Percentiles rank a stretch among this genome's conserved stretches.
phyloP scores from a whole-genome alignment of 805 yeast genomes.

The Myxozyma neotropica region DNA sequence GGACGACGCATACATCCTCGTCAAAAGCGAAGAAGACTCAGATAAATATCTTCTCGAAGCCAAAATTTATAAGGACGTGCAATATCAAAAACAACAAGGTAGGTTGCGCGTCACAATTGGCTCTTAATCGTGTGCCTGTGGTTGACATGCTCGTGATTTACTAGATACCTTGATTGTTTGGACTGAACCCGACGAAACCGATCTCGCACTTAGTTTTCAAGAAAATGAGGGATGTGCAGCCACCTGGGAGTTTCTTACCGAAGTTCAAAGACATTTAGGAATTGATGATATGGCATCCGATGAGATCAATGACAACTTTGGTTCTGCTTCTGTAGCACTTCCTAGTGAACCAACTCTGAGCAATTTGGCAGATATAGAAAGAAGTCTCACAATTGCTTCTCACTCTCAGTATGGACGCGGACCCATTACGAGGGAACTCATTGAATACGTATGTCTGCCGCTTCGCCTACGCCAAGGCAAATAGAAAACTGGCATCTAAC shows the following conservation, averaged over 20 bases:
- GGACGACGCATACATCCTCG: slow-evolving; percentile 59
- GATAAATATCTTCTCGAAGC: slow-evolving; percentile 64
- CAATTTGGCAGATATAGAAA: slow-evolving; percentile 58
- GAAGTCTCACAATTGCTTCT: slow-evolving; percentile 60
- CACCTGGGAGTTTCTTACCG: slow-evolving; percentile 51
- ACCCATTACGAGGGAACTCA: slow-evolving; percentile 58
- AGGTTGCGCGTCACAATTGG: neutral
- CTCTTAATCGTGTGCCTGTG: neutral
- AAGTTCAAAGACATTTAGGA: slow-evolving; percentile 31
- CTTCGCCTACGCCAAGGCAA: neutral
- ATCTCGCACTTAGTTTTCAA: slow-evolving; percentile 84
- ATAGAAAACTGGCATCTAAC: neutral
- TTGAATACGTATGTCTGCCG: slow-evolving; percentile 44
- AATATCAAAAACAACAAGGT: slow-evolving; percentile 84
- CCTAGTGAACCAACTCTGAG: slow-evolving; percentile 62
- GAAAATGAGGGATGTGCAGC: slow-evolving; percentile 87
- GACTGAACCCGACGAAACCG: slow-evolving; percentile 68
- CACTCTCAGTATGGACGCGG: slow-evolving; percentile 65
- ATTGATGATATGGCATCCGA: slow-evolving; percentile 38
- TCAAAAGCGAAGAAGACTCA: slow-evolving; percentile 67
- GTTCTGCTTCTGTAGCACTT: slow-evolving; percentile 68
- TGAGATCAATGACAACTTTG: slow-evolving; percentile 73
- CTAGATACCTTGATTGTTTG: slow-evolving; percentile 86
- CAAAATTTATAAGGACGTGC: slow-evolving; percentile 69
- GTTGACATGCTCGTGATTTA: neutral